A percentile compares a stretch with the other conserved stretches of the same genome.
Conservation (phyloP, 257 asterid genomes). For the Marsdenia floribunda region DNA sequence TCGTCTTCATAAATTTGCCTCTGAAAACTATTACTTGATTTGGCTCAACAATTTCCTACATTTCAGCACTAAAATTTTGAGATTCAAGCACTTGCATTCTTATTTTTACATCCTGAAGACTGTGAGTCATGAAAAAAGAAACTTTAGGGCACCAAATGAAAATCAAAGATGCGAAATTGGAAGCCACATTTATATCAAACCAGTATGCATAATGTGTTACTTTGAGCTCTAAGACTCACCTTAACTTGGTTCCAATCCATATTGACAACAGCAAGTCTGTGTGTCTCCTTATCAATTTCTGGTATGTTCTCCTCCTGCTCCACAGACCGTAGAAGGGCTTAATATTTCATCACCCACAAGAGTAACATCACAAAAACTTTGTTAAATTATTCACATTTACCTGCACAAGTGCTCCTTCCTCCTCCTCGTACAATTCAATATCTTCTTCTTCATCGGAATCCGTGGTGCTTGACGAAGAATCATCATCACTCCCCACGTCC, state of each 20-base stretch:
- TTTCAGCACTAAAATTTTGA: not conserved
- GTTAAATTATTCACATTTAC: slow-evolving; percentile 7
- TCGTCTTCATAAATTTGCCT: too few relatives aligned
- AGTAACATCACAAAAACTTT: not conserved
- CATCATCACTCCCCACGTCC: slow-evolving; percentile 35
- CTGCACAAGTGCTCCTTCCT: slow-evolving; percentile 25
- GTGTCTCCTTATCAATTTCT: slow-evolving; percentile 74
- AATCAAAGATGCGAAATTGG: not conserved
- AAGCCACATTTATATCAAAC: too few relatives aligned
- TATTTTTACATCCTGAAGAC: not conserved
- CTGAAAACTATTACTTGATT: too few relatives aligned
- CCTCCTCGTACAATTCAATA: slow-evolving; percentile 11
- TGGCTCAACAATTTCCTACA: not conserved
- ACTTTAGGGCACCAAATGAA: not conserved
- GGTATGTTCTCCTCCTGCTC: slow-evolving; percentile 68
- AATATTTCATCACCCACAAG: not conserved
- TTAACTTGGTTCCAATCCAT: slow-evolving; percentile 92
- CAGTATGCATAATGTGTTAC: not conserved
- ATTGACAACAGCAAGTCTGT: slow-evolving; percentile 73
- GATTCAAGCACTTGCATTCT: not conserved
- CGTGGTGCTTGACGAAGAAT: slow-evolving; percentile 41
- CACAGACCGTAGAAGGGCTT: slow-evolving; percentile 12
- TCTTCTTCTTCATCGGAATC: slow-evolving; percentile 35
- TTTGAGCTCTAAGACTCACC: slow-evolving; percentile 39
- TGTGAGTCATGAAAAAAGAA: not conserved